A percentile compares a stretch with the other conserved stretches of the same genome.
phyloP scores from a whole-genome alignment of 1,139 yeast species.

The Geotrichum reessii region DNA sequence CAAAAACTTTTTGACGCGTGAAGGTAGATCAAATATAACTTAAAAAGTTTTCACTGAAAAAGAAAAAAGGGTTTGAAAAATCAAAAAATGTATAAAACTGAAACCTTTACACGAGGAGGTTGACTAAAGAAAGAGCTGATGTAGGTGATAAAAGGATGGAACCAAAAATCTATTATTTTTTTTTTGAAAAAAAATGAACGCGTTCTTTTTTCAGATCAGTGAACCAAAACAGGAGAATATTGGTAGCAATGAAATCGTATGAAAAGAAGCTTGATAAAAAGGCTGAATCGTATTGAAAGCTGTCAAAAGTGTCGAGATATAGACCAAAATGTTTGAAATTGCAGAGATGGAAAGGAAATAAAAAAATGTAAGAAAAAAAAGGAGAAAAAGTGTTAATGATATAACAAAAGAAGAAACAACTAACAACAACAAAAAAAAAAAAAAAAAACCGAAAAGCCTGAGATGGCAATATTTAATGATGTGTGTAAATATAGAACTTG shows the following conservation, averaged over 20 bases:
- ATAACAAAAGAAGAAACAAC: background rate
- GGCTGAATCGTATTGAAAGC: background rate
- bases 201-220: background rate
- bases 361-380: background rate
- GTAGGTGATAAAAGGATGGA: background rate
- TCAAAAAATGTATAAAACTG: background rate
- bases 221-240: background rate
- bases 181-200: background rate
- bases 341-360: background rate
- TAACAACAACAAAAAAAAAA: too few species aligned
- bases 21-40: background rate
- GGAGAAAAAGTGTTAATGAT: background rate
- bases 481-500: background rate
- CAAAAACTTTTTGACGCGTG: slow-evolving; percentile 2
- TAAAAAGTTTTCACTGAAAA: too few species aligned
- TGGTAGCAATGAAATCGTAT: background rate
- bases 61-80: background rate
- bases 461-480: background rate
- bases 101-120: background rate
- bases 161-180: too few species aligned
- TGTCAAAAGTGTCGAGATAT: background rate
- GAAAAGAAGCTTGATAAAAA: background rate
- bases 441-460: background rate
- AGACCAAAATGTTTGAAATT: background rate
- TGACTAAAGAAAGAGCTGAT: background rate